Evolutionary conservation across 495 filamentous ascomycete species (phyloP).

Genomic region (Lasiosphaeris hirsuta): DNA sequence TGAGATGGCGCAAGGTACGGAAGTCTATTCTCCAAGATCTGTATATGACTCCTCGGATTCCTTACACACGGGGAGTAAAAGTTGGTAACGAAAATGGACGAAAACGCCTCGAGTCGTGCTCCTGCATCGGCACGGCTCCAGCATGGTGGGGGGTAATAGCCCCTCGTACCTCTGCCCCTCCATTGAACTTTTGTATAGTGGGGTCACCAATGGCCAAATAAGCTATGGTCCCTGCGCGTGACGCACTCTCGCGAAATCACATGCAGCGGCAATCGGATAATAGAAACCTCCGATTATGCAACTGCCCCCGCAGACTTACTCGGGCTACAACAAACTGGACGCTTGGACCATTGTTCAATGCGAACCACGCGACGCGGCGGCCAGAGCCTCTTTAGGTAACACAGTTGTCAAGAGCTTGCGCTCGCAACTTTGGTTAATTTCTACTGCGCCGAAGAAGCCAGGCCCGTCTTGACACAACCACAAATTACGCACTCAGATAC

Average conservation of each 20-base stretch:
- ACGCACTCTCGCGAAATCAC: neutral
- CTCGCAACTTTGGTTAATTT: too few relatives aligned
- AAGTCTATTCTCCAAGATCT: neutral
- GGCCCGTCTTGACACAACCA: too few relatives aligned
- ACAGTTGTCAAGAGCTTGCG: too few relatives aligned
- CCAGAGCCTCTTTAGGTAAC: too few relatives aligned
- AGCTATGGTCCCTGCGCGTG: neutral
- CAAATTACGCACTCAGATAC: too few relatives aligned
- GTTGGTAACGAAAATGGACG: neutral
- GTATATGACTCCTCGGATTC: neutral
- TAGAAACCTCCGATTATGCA: neutral
- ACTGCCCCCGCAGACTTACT: neutral
- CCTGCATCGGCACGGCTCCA: conserved; percentile 15
- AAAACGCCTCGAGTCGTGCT: conserved; percentile 12
- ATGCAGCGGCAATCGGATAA: neutral
- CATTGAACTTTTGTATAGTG: neutral
- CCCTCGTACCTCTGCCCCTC: neutral
- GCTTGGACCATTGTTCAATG: too few relatives aligned
- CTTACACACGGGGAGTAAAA: conserved; percentile 6
- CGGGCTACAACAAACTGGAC: too few relatives aligned
- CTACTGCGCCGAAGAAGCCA: too few relatives aligned
- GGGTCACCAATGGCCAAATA: neutral
- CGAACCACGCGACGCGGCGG: too few relatives aligned
- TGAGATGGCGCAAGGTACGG: neutral
- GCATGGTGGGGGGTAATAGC: conserved; percentile 16